Percentiles rank a stretch among this genome's conserved stretches.
phyloP scores from a whole-genome alignment of 2,329 filamentous ascomycete genomes.

The Cladosporium sp. region DNA sequence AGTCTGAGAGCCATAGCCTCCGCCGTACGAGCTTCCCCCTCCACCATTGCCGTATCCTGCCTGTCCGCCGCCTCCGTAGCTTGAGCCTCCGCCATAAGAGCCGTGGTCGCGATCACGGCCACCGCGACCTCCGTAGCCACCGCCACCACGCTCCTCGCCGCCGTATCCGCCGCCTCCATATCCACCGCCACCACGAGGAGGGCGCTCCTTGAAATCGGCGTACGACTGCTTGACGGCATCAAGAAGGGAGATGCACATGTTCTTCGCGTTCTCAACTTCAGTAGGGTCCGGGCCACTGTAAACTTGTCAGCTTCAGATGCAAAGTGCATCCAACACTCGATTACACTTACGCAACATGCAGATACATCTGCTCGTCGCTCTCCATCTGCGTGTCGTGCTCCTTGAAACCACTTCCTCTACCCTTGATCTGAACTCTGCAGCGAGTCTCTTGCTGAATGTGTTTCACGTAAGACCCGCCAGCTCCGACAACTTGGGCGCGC shows the following conservation, averaged over 20 bases:
- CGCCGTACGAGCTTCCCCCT: slow-evolving; percentile 40
- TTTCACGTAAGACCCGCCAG: slow-evolving; percentile 93
- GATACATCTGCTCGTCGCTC: slow-evolving; percentile 93
- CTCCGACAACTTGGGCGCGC: slow-evolving; percentile 91
- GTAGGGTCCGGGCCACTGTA: slow-evolving; percentile 78
- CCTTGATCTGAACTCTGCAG: slow-evolving; percentile 97
- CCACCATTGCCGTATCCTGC: slow-evolving; percentile 39
- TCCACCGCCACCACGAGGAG: slow-evolving; percentile 41
- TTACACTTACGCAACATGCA: slow-evolving; percentile 81
- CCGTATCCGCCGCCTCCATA: slow-evolving; percentile 20
- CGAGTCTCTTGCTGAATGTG: slow-evolving; percentile 95
- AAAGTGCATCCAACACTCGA: background rate
- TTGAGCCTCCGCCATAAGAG: slow-evolving; percentile 41
- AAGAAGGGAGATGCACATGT: slow-evolving; percentile 84
- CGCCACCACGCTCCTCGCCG: slow-evolving; percentile 42
- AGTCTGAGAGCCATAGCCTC: slow-evolving; percentile 31
- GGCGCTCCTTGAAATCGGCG: slow-evolving; percentile 75
- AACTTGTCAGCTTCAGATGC: slow-evolving; percentile 14
- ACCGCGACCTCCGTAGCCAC: slow-evolving; percentile 32
- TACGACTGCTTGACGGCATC: slow-evolving; percentile 86
- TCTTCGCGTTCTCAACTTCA: slow-evolving; percentile 83
- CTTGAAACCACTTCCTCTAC: slow-evolving; percentile 89
- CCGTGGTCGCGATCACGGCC: slow-evolving; percentile 41
- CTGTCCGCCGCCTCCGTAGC: slow-evolving; percentile 38
- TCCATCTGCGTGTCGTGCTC: slow-evolving; percentile 85